phyloP scores from a whole-genome alignment of 345 rosid species.

The Physaria fendleri region DNA sequence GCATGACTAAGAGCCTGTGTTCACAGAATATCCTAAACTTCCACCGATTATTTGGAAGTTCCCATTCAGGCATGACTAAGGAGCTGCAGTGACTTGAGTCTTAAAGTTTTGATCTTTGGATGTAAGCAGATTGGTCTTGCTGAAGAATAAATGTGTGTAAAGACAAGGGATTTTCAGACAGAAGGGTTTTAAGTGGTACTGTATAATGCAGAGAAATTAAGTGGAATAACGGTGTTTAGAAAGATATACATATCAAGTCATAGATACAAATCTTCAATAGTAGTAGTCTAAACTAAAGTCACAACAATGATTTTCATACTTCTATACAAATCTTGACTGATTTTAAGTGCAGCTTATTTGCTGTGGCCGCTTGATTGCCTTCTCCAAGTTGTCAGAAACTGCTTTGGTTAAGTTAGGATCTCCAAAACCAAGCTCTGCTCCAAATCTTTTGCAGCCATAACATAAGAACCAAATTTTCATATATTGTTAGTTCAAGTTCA shows the following conservation, averaged over 20 bases:
- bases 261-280: slow-evolving; percentile 14
- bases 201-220: background rate
- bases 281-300: slow-evolving; percentile 20
- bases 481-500: background rate
- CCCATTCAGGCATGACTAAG: slow-evolving; percentile 18
- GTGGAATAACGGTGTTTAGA: slow-evolving; percentile 10
- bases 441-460: slow-evolving; percentile 42
- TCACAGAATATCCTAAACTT: slow-evolving; percentile 15
- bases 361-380: slow-evolving; percentile 49
- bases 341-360: slow-evolving; percentile 46
- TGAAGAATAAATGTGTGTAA: slow-evolving; percentile 27
- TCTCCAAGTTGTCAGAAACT: slow-evolving; percentile 75
- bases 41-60: slow-evolving; percentile 29
- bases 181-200: background rate
- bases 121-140: slow-evolving; percentile 8
- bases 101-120: background rate
- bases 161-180: slow-evolving; percentile 4
- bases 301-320: slow-evolving; percentile 15
- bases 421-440: slow-evolving; percentile 72
- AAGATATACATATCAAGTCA: slow-evolving; percentile 11
- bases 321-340: slow-evolving; percentile 31
- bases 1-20: slow-evolving; percentile 6
- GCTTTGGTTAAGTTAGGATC: slow-evolving; percentile 79
- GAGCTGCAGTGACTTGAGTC: slow-evolving; percentile 9
- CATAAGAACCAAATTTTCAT: background rate